Conservation (phyloP, 768 basidiomycete genomes). For the Boletales sp. region DNA sequence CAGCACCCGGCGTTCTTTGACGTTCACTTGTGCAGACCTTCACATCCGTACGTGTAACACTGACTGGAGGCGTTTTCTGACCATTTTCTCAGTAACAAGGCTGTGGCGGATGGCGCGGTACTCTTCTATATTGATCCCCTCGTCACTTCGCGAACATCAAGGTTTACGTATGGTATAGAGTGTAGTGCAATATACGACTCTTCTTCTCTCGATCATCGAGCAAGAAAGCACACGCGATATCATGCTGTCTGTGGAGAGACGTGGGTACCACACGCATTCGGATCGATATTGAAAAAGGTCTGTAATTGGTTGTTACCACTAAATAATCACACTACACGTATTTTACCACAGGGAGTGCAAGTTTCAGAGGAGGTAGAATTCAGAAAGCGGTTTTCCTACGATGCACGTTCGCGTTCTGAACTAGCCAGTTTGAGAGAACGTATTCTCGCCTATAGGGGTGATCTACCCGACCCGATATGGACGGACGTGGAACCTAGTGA, state of each 20-base stretch:
- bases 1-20: slow-evolving; percentile 33
- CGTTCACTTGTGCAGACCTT: slow-evolving; percentile 43
- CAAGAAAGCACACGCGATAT: slow-evolving; percentile 14
- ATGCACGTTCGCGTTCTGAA: background rate
- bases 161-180: slow-evolving; percentile 36
- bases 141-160: slow-evolving; percentile 43
- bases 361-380: slow-evolving; percentile 21
- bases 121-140: slow-evolving; percentile 40
- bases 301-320: background rate
- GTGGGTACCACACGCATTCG: slow-evolving; percentile 33
- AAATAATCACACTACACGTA: background rate
- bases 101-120: slow-evolving; percentile 48
- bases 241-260: slow-evolving; percentile 23
- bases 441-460: slow-evolving; percentile 18
- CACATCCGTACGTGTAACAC: slow-evolving; percentile 40
- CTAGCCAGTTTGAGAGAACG: background rate
- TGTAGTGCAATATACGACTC: slow-evolving; percentile 27
- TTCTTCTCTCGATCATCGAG: background rate
- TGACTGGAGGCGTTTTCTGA: background rate
- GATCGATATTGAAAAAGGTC: slow-evolving; percentile 36
- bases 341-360: slow-evolving; percentile 9
- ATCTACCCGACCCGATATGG: slow-evolving; percentile 4
- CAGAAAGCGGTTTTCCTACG: background rate
- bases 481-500: slow-evolving; percentile 10
- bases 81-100: slow-evolving; percentile 34